Base-by-base conservation (phyloP, 2,329 filamentous ascomycete genomes). In the Clonostachys sp. region DNA sequence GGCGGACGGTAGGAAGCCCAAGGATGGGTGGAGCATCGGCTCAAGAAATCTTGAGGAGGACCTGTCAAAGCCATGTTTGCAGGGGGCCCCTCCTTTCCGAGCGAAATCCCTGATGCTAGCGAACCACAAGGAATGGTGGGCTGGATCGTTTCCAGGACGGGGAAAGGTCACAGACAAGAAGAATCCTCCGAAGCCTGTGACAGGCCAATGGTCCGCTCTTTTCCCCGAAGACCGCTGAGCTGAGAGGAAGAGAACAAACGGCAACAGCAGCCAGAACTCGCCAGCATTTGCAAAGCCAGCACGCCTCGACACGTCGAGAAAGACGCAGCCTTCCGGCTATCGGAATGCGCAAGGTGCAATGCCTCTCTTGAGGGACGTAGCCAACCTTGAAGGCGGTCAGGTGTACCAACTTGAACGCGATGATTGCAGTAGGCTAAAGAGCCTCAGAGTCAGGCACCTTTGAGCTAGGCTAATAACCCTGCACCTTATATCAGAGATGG, bases 131-230 rank as follows among this genome's bases (percentile, higher is more conserved):
- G 42, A 35, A 17, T 39, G 47, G 41, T 48, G 34, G 47, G 36
- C 34, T 42, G 24, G 24, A 30, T 30, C 24, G 24, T 30, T 30
- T 30, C 24, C 24, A 30, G 24, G 24, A 30, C 24, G 24, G 24
- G 24, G 24, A 30, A 30, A 41, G 47, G 41, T 40, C 34, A 30
- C 20, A 40, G 24, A 43, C 24, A 48, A 61, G 62, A 63, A 68
- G 64, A 73, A 73, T 68, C 64, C 67, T 73, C 69, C 70, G 70
- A 72, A 54, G 56, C 54, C 56, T 61, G 61, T 64, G 55, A 61
- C 57, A 57, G 57, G 56, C 54, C 53, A 57, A 50, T 55, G 38
- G 34, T 40, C 45, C 71, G 66, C 67, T 68, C 62, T 65, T 68
- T 50, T 67, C 69, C 63, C 67, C 68, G 63, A 71, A 68, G 62